phyloP scores from a whole-genome alignment of 148 eudicot genomes.

The Vaccinium corymbosum region DNA sequence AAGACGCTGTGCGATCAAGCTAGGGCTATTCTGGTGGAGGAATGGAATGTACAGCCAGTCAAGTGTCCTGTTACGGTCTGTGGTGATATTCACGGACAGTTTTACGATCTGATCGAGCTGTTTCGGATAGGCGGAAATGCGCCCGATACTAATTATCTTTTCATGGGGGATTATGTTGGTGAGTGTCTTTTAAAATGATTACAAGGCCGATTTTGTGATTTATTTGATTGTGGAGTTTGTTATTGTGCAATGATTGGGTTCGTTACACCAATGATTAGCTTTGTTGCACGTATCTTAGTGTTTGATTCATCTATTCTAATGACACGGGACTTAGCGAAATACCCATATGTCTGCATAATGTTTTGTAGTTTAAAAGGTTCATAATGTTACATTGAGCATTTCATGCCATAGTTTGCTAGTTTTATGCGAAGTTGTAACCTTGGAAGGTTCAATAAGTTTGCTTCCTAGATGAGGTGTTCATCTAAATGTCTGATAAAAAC shows the following conservation, averaged over 20 bases:
- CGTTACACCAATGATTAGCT: not conserved
- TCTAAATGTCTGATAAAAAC: no score
- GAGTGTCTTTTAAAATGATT: constrained; percentile 34
- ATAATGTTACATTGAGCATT: not conserved
- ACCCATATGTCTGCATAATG: not conserved
- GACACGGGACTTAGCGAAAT: not conserved
- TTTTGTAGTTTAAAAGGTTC: not conserved
- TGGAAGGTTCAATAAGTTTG: not conserved
- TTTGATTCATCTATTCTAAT: not conserved
- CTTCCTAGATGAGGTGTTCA: no score
- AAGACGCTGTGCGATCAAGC: constrained; percentile 85
- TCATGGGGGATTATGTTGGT: constrained; percentile 96
- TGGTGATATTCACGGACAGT: constrained; percentile 94
- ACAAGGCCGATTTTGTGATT: not conserved
- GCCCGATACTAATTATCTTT: constrained; percentile 92
- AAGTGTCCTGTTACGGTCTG: constrained; percentile 95
- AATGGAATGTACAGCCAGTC: constrained; percentile 93
- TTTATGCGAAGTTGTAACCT: not conserved
- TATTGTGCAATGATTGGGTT: not conserved
- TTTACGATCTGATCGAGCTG: constrained; percentile 85
- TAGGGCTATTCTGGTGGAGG: constrained; percentile 82
- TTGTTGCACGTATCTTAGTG: not conserved
- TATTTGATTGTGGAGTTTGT: not conserved
- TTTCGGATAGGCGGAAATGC: constrained; percentile 85
- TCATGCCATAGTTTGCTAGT: not conserved